Evolutionary conservation across 148 eudicot genomes (phyloP), one percentile per base, ranked within the genome.

Genomic region (Selenicereus undatus): DNA sequence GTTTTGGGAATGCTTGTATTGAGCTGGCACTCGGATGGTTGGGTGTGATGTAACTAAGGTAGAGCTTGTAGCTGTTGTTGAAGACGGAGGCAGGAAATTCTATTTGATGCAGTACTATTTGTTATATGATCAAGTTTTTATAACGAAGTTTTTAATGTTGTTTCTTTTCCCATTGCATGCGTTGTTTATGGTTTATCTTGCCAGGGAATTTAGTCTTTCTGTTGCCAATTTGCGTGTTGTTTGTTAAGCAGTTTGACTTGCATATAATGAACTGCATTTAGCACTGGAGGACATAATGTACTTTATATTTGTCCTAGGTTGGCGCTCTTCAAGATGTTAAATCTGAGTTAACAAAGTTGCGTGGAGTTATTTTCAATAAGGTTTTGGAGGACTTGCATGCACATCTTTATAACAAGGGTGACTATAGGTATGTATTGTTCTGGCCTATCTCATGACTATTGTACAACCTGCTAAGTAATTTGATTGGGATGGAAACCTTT

Each of bases 241-340:
- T 70, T 50, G 3, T 5, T 36, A 39, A 35, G 60, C 13, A 29
- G 52, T 20, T 39, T 64, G 65, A 24, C 45, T 73, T 68, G 65
- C 75, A 78, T 17, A 70, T 17, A 76, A 75, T 56, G 62, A 35
- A 52, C 52, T 68, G 54, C 26, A 18, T 64, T 73, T 30, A 11
- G 51, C 27, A 21, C 60, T 29, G 48, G 29, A 3, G 76, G 21
- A 43, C 50, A 60, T 85, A 42, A 62, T 68, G 78, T 52, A 36
- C 22, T 8, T 48, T 76, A 35, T 60, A 56, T 71, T 56, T 81
- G 83, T 42, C 64, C 85, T 66, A 97, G 99, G 98, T 97, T 88
- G 99, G 98, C 54, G 99, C 98, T 80, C 98, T 97, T 79, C 99
- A 92, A 91, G 99, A 97, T 89, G 92, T 97, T 76, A 88, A 91